These are phyloP conservation scores for Monosporascus sp. DNA, from an alignment of 2,329 filamentous ascomycete genomes.

Conservation along the genomic window DNA sequence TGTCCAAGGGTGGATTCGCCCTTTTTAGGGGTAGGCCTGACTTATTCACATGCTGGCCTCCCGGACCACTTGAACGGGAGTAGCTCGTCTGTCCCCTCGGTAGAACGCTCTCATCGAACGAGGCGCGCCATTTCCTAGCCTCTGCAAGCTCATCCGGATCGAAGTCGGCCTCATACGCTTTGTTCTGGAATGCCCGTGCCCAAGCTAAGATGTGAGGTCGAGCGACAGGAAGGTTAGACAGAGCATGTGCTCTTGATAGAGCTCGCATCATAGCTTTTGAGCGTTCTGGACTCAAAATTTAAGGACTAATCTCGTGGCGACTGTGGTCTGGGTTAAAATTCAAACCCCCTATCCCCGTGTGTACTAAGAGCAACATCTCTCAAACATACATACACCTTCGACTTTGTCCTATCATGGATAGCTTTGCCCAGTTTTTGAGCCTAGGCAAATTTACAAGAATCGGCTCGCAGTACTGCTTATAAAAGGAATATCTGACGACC, in stretches of 20 bases:
- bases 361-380: too few relatives aligned
- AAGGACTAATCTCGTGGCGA: too few relatives aligned
- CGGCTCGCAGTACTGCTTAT: too few relatives aligned
- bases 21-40: conserved; percentile 23
- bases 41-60: conserved; percentile 61
- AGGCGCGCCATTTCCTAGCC: conserved; percentile 46
- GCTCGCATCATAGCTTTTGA: not conserved
- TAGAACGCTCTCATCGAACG: conserved; percentile 37
- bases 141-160: conserved; percentile 46
- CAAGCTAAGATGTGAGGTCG: not conserved
- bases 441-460: too few relatives aligned
- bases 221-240: not conserved
- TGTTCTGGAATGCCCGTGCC: conserved; percentile 21
- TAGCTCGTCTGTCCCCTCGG: conserved; percentile 49
- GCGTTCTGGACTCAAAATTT: too few relatives aligned
- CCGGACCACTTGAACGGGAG: conserved; percentile 55
- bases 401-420: too few relatives aligned
- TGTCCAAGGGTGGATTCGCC: not conserved
- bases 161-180: conserved; percentile 44
- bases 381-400: too few relatives aligned
- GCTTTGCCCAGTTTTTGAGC: too few relatives aligned
- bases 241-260: not conserved
- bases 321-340: too few relatives aligned
- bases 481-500: too few relatives aligned
- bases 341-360: too few relatives aligned